Evolutionary conservation across 2,329 filamentous ascomycete species (phyloP).

Genomic region (Fulvia fulva): DNA sequence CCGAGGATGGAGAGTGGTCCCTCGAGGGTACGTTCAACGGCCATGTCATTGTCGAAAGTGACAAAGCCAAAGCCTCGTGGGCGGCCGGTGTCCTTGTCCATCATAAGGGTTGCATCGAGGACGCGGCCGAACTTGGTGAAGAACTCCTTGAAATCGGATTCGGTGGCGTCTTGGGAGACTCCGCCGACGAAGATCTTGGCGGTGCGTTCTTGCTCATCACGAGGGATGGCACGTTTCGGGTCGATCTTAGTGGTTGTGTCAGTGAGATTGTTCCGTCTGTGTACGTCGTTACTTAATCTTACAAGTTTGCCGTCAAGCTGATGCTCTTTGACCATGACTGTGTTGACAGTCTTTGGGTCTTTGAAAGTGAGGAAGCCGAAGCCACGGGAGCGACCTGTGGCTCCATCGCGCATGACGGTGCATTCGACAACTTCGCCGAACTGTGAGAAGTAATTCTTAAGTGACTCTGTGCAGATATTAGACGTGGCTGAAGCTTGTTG

Average conservation of each 20-base stretch:
- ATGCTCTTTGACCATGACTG: constrained; percentile 99
- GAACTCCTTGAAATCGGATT: constrained; percentile 93
- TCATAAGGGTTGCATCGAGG: constrained; percentile 97
- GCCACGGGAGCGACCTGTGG: constrained; percentile 86
- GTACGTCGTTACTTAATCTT: constrained; percentile 40
- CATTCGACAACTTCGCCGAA: constrained; percentile 97
- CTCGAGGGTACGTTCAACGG: constrained; percentile 85
- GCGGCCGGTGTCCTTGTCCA: constrained; percentile 98
- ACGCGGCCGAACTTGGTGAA: constrained; percentile 96
- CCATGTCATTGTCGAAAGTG: constrained; percentile 92
- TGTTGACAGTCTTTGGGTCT: constrained; percentile 96
- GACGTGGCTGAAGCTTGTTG: constrained; percentile 10
- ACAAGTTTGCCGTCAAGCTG: constrained; percentile 98
- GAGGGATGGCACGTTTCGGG: constrained; percentile 92
- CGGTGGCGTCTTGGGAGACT: constrained; percentile 93
- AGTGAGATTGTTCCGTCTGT: constrained; percentile 25
- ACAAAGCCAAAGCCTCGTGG: constrained; percentile 97
- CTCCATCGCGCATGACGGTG: constrained; percentile 97
- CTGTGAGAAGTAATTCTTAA: constrained; percentile 95
- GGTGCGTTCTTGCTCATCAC: constrained; percentile 96
- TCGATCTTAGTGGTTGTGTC: constrained; percentile 66
- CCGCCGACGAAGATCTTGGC: constrained; percentile 98
- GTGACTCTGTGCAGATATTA: constrained; percentile 65
- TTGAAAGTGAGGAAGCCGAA: constrained; percentile 98
- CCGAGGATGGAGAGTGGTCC: constrained; percentile 86